Evolutionary conservation across 208 protist genomes (phyloP).

Genomic region (Vickermania spadyakhi): DNA sequence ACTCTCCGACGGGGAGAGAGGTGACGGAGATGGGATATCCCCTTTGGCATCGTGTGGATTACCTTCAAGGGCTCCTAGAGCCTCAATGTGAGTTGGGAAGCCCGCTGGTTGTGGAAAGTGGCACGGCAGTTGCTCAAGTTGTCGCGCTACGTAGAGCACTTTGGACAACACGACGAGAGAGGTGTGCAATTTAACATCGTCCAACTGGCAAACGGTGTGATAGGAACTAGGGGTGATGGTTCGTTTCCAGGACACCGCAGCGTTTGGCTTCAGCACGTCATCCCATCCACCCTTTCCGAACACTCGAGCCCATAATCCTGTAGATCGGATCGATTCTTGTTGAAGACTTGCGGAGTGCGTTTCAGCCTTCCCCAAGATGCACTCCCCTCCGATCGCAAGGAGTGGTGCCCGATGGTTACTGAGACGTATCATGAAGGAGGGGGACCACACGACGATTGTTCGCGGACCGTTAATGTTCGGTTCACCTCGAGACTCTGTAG

Average conservation of each 20-base stretch:
- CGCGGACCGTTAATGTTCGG: too few relatives aligned
- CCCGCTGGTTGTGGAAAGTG: too few relatives aligned
- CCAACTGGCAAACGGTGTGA: background rate
- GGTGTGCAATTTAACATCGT: background rate
- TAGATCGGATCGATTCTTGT: background rate
- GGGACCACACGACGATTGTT: too few relatives aligned
- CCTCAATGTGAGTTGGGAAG: too few relatives aligned
- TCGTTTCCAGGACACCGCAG: background rate
- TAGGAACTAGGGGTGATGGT: background rate
- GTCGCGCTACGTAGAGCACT: background rate
- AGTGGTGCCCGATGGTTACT: background rate
- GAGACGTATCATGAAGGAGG: background rate
- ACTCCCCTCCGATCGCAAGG: background rate
- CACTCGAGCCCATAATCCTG: background rate
- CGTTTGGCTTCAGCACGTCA: background rate
- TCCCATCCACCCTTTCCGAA: background rate
- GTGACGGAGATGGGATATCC: too few relatives aligned
- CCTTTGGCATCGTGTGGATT: too few relatives aligned
- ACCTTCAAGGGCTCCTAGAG: too few relatives aligned
- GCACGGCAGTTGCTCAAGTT: background rate
- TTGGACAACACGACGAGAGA: background rate
- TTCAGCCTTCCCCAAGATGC: background rate
- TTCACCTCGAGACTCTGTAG: too few relatives aligned
- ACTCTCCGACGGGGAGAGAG: too few relatives aligned
- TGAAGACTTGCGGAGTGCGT: background rate